Evolutionary conservation across 306 rosid species (phyloP), one percentile per base, ranked within the genome.

Genomic region (Argentina anserina): DNA sequence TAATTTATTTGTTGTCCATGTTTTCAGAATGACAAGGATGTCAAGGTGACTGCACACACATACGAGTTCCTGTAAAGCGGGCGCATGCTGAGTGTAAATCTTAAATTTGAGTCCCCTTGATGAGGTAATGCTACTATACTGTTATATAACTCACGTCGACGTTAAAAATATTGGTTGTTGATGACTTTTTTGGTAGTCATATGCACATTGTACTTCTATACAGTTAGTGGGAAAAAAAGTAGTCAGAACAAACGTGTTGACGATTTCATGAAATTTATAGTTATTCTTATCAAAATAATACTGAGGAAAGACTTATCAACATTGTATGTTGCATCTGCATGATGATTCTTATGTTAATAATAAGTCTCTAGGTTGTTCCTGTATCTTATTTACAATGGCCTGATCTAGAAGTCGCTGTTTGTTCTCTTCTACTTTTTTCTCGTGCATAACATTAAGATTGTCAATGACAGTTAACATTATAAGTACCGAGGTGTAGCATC

Each of bases 1-100:
- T 25, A 25, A 45, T 33, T 14, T 25, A 28, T 25, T 73, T 65
- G 6, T 34, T 43, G 33, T 26, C 20, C 47, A 55, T 42, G 73
- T 74, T 9, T 72, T 62, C 86, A 95, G 99, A 95, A 86, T 79
- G 89, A 95, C 80, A 79, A 74, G 40, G 82, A 91, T 42, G 90
- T 95, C 68, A 94, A 86, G 85, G 93, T 95, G 61, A 91, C 97
- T 39, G 99, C 99, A 95, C 97, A 59, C 91, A 97, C 40, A 86
- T 95, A 59, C 86, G 99, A 56, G 99, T 95, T 79, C 97, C 99
- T 71, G 96, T 95, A 45, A 91, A 91, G 99, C 88, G 99, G 17
- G 99, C 99, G 39, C 99, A 95, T 77, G 97, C 99, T 17, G 99
- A 90, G 97, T 72, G 87, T 94, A 76, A 94, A 94, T 82, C 97